Evolutionary conservation across 2,329 filamentous ascomycete species (phyloP), one percentile per base, ranked within the genome.

Genomic region (Aureobasidium sp.): DNA sequence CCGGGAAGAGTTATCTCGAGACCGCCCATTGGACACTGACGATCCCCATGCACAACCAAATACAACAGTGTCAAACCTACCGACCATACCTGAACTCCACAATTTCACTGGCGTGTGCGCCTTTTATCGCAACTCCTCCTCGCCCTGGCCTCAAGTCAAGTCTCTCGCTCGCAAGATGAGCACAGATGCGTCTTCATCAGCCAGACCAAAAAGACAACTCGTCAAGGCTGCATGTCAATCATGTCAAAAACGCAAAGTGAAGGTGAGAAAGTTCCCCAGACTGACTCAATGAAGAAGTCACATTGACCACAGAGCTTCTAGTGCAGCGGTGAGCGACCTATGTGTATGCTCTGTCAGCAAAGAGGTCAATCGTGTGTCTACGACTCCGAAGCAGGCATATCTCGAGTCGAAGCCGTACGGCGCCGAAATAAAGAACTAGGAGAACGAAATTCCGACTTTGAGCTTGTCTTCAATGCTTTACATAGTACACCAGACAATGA

Each of bases 241-340:
- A 32, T 61, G 59, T 55, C 59, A 61, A 14, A 51, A 45, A 10
- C 59, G 59, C n/a, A 61, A 61, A 48, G 59, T 61, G 4, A 61
- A 61, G 34, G 59, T 61, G 8, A 54, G 49, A n/a, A 21, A 29
- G n/a, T 25, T 5, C 13, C 25, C 9, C 1, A 5, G 16, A n/a
- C 8, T 30, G 36, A n/a, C 21, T 54, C 25, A 0, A 37, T 3
- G 3, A 37, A n/a, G 14, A n/a, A 6, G 13, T 25, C 3, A 27
- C 13, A 14, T 30, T 54, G 29, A 61, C 49, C 45, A 37, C 16
- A 37, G 7, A 11, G 29, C n/a, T 14, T 36, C 41, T 37, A 61
- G 59, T 61, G 59, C 25, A 61, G 59, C 32, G 59, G 59, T 48
- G 59, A 61, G 41, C 59, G 59, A 21, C 59, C 59, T 14, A 27